Percentiles rank a stretch among this genome's conserved stretches.
phyloP scores from a whole-genome alignment of 2,329 filamentous ascomycete genomes.

The Trichocomaceae sp. region DNA sequence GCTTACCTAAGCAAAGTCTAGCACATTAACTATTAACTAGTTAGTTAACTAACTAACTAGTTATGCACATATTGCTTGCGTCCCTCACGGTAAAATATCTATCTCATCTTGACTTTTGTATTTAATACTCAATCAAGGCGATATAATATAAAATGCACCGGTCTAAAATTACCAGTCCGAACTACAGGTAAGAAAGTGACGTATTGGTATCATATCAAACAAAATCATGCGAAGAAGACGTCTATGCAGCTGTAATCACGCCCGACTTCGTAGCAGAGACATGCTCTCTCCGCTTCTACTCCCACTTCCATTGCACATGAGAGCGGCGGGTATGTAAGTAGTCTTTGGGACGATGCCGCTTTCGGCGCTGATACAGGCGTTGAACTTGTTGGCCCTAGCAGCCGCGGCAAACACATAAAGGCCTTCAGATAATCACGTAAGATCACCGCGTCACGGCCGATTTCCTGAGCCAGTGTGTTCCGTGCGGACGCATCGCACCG shows the following conservation, averaged over 20 bases:
- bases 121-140: no score
- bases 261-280: slow-evolving; percentile 10
- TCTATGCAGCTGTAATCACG: slow-evolving; percentile 26
- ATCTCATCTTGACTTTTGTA: no score
- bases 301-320: background rate
- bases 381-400: no score
- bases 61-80: no score
- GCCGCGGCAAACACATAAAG: slow-evolving; percentile 21
- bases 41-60: no score
- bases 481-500: slow-evolving; percentile 26
- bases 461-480: slow-evolving; percentile 22
- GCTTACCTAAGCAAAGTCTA: no score
- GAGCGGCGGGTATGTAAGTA: background rate
- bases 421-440: slow-evolving; percentile 23
- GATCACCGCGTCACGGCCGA: slow-evolving; percentile 22
- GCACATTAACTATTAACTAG: no score
- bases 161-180: background rate
- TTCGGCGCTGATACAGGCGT: background rate
- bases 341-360: background rate
- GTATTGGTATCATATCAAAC: slow-evolving; percentile 10
- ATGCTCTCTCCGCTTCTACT: background rate
- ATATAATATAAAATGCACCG: background rate
- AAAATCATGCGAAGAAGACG: background rate
- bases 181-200: background rate
- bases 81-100: no score